A percentile compares a stretch with the other conserved stretches of the same genome.
Conservation (phyloP, 305 asterid species). For the Fraxinus floribunda region DNA sequence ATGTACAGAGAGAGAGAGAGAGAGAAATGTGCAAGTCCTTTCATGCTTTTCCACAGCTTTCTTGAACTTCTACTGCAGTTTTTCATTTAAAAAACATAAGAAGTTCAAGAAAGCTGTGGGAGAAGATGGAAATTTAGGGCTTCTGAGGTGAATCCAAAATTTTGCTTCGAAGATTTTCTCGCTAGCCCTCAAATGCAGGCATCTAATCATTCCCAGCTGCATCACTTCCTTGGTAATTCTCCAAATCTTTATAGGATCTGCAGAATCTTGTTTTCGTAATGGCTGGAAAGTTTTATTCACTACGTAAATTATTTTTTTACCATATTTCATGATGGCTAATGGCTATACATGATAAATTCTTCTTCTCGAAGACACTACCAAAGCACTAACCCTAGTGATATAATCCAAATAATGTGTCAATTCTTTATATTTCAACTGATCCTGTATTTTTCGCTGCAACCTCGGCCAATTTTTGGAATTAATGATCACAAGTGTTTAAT, state of each 20-base stretch:
- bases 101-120: constrained; percentile 51
- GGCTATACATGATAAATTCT: too few relatives aligned
- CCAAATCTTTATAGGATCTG: not conserved
- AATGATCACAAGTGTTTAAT: not conserved
- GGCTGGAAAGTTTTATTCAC: not conserved
- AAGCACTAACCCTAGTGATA: not conserved
- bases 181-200: not conserved
- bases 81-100: constrained; percentile 12
- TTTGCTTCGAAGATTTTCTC: not conserved
- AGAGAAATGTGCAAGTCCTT: constrained; percentile 28
- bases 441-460: not conserved
- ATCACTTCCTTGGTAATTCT: not conserved
- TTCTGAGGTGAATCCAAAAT: not conserved
- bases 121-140: constrained; percentile 29
- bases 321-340: not conserved
- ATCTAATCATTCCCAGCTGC: not conserved
- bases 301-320: too few relatives aligned
- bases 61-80: constrained; percentile 46
- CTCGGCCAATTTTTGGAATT: not conserved
- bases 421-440: not conserved
- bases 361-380: not conserved
- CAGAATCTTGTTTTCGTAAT: not conserved
- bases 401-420: not conserved
- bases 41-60: constrained; percentile 67
- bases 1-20: not conserved